These are phyloP conservation scores for Aethionema arabicum DNA, from an alignment of 345 rosid species.

Conservation along the genomic window DNA sequence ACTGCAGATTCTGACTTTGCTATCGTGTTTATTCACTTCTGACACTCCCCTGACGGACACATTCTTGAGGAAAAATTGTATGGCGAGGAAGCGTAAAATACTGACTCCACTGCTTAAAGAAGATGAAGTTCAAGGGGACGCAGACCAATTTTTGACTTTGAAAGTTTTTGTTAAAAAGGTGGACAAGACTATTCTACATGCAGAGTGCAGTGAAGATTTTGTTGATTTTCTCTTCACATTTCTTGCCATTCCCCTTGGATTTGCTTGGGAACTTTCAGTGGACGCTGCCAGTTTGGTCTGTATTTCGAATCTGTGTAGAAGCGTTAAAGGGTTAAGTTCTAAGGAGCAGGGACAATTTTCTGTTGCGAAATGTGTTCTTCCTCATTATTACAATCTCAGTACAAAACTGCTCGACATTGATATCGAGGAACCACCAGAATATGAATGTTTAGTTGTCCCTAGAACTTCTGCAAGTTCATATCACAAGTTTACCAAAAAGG, in stretches of 20 bases:
- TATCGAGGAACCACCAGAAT: neutral
- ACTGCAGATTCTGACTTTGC: conserved; percentile 23
- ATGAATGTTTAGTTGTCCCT: conserved; percentile 6
- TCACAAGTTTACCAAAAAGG: neutral
- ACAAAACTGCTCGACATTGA: conserved; percentile 4
- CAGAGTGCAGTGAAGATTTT: conserved; percentile 30
- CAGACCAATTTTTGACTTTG: neutral
- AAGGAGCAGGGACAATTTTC: neutral
- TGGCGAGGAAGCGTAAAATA: conserved; percentile 4
- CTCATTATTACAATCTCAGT: neutral
- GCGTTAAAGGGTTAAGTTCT: conserved; percentile 6
- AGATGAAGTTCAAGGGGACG: neutral
- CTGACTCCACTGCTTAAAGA: neutral
- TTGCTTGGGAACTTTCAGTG: conserved; percentile 9
- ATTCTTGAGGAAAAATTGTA: conserved; percentile 24
- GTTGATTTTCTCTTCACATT: conserved; percentile 27
- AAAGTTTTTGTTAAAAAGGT: conserved; percentile 15
- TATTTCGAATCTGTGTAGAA: conserved; percentile 16
- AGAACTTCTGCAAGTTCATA: neutral
- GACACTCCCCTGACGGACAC: conserved; percentile 27
- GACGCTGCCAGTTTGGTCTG: neutral
- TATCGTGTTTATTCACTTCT: conserved; percentile 18
- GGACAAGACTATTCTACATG: conserved; percentile 9
- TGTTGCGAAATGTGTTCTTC: conserved; percentile 2
- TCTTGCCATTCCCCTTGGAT: conserved; percentile 29